Percentiles rank a stretch among this genome's conserved stretches.
phyloP scores from a whole-genome alignment of 495 filamentous ascomycete species.

The Beverwykella pulmonaria region DNA sequence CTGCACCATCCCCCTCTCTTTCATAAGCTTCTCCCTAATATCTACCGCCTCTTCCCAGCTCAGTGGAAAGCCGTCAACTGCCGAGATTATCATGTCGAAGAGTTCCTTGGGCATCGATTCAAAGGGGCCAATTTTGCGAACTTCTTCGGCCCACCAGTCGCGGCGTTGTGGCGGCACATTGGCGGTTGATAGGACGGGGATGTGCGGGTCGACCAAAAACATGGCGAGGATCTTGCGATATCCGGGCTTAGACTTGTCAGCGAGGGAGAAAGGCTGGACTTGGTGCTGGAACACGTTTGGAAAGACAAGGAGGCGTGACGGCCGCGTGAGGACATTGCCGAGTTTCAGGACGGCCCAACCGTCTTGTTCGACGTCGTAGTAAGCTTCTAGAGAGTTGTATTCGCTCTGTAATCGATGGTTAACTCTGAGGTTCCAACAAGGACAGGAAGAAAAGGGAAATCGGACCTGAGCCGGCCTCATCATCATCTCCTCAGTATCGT shows the following conservation, averaged over 20 bases:
- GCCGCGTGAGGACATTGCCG: slow-evolving; percentile 15
- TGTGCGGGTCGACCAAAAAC: slow-evolving; percentile 42
- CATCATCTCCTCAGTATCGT: neutral
- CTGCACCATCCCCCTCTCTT: neutral
- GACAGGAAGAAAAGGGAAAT: neutral
- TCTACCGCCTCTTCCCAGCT: slow-evolving; percentile 3
- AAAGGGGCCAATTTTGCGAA: neutral
- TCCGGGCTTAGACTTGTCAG: slow-evolving; percentile 37
- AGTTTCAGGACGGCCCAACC: slow-evolving; percentile 1
- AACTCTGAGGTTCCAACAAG: neutral
- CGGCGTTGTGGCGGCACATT: slow-evolving; percentile 33
- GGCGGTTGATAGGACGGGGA: slow-evolving; percentile 26
- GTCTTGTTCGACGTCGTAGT: neutral
- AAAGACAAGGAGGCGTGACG: slow-evolving; percentile 36
- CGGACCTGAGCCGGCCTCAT: neutral
- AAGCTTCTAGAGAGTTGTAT: neutral
- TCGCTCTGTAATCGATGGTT: neutral
- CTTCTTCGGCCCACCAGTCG: slow-evolving; percentile 26
- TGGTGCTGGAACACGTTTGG: slow-evolving; percentile 42
- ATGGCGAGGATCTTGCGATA: slow-evolving; percentile 41
- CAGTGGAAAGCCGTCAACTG: slow-evolving; percentile 3
- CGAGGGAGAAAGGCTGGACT: slow-evolving; percentile 36
- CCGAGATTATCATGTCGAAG: slow-evolving; percentile 7
- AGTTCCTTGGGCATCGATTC: slow-evolving; percentile 3
- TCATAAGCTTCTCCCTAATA: slow-evolving; percentile 10